These are phyloP conservation scores for Leccinellum albellum DNA, from an alignment of 768 basidiomycete species.

Conservation along the genomic window DNA sequence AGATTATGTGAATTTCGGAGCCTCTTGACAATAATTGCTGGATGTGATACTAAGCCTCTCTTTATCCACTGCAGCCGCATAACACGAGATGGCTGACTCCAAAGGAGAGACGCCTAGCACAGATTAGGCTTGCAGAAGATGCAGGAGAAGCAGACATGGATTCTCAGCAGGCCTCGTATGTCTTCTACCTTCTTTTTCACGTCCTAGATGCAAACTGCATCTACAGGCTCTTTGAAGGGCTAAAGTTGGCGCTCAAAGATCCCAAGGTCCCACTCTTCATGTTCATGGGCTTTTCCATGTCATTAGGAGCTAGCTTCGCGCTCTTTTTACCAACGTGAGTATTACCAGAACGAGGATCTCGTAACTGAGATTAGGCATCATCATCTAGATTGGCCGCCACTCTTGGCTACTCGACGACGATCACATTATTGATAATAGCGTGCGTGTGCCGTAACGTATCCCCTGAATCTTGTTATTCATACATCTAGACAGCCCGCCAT, in stretches of 20 bases:
- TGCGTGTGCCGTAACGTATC: slow-evolving; percentile 28
- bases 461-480: background rate
- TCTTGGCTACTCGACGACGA: slow-evolving; percentile 37
- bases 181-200: background rate
- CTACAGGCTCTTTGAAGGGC: slow-evolving; percentile 14
- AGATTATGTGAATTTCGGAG: too few relatives aligned
- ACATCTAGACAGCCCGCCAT: slow-evolving; percentile 49
- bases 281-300: slow-evolving; percentile 49
- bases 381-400: slow-evolving; percentile 44
- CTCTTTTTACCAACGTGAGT: slow-evolving; percentile 45
- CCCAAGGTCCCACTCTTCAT: slow-evolving; percentile 40
- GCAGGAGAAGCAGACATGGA: slow-evolving; percentile 39
- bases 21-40: too few relatives aligned
- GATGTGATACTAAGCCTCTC: too few relatives aligned
- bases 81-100: too few relatives aligned
- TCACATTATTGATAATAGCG: slow-evolving; percentile 57
- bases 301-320: slow-evolving; percentile 56
- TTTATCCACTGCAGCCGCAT: too few relatives aligned
- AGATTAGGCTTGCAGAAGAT: slow-evolving; percentile 56
- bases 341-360: background rate
- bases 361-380: background rate
- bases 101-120: slow-evolving; percentile 52
- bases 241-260: background rate
- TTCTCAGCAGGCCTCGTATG: slow-evolving; percentile 53
- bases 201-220: background rate